A percentile compares a stretch with the other conserved stretches of the same genome.
phyloP scores from a whole-genome alignment of 441 rosid genomes.

The Gossypium davidsonii region DNA sequence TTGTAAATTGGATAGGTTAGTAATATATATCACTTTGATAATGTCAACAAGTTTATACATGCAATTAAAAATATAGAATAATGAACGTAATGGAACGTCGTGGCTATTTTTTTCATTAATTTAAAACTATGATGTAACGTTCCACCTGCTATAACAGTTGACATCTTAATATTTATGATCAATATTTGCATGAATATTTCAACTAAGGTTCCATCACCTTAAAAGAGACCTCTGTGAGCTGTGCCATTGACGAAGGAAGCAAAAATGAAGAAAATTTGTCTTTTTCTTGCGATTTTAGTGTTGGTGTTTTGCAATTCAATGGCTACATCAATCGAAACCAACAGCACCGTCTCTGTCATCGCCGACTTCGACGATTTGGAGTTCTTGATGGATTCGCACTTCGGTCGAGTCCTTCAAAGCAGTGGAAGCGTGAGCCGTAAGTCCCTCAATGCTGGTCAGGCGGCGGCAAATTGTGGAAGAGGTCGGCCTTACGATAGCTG shows the following conservation, averaged over 20 bases:
- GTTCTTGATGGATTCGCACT: slow-evolving; percentile 13
- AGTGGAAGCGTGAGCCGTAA: not conserved
- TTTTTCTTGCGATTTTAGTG: not conserved
- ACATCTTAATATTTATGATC: not conserved
- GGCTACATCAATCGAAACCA: not conserved
- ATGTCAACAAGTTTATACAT: too few species aligned
- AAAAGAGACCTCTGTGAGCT: not conserved
- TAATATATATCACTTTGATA: too few species aligned
- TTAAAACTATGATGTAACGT: not conserved
- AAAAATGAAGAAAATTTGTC: not conserved
- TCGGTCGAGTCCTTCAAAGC: not conserved
- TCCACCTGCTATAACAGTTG: not conserved
- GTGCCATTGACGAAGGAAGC: not conserved
- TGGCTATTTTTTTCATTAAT: not conserved
- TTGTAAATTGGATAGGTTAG: too few species aligned
- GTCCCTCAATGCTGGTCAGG: not conserved
- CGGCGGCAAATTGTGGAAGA: not conserved
- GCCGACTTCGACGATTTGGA: not conserved
- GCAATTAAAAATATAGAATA: too few species aligned
- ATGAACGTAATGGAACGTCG: too few species aligned
- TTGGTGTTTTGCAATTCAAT: not conserved
- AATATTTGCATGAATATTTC: not conserved
- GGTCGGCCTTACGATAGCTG: not conserved
- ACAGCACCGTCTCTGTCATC: not conserved
- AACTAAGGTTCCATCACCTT: not conserved